Evolutionary conservation across 306 rosid species (phyloP).

Genomic region (Medicago arabica): DNA sequence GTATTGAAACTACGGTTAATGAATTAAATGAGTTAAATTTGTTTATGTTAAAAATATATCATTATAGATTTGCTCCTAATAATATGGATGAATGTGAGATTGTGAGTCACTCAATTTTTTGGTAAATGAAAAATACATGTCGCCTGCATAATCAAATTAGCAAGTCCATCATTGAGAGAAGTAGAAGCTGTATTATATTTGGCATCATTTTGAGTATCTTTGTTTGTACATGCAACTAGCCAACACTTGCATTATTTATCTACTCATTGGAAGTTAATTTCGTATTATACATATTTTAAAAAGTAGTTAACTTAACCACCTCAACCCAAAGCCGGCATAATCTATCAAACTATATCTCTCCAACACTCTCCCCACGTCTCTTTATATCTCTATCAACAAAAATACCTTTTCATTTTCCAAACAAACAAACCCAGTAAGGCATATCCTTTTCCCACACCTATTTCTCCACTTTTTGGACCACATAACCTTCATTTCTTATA

Average conservation of each 20-base stretch:
- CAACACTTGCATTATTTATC: not conserved
- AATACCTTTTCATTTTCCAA: constrained; percentile 11
- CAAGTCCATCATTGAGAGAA: constrained; percentile 15
- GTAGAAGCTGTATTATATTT: constrained; percentile 7
- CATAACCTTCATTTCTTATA: constrained; percentile 21
- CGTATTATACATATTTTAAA: not conserved
- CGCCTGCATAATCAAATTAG: not conserved
- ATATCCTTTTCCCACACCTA: constrained; percentile 39
- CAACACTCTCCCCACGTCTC: constrained; percentile 36
- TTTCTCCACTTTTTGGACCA: constrained; percentile 48
- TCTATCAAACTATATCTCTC: not conserved
- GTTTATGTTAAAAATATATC: no score
- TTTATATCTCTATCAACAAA: not conserved
- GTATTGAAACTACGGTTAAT: no score
- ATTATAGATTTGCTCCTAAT: not conserved
- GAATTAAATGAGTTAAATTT: no score
- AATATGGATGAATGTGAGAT: not conserved
- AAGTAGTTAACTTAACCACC: constrained; percentile 37
- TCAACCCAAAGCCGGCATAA: constrained; percentile 21
- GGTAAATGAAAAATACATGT: not conserved
- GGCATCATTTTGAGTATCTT: not conserved
- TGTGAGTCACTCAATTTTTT: not conserved
- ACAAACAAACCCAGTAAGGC: constrained; percentile 32
- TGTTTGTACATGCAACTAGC: constrained; percentile 5
- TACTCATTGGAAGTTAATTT: not conserved